Base-by-base conservation (phyloP, 306 rosid genomes). In the Prosopis cineraria region DNA sequence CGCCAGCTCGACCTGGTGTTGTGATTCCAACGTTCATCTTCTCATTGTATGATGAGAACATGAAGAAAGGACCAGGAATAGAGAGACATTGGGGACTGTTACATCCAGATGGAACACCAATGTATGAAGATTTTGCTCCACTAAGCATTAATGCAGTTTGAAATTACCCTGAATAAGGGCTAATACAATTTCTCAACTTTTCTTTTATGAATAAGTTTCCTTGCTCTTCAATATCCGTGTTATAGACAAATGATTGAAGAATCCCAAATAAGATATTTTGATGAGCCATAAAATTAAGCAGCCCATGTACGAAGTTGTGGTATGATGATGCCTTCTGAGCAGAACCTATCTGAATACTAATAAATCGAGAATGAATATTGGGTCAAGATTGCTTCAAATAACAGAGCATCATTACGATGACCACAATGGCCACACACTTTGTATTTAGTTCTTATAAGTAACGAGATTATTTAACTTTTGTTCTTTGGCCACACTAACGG, bases 41-140 rank as follows among this genome's bases (percentile, higher is more conserved):
- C 55, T 63, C 97, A 10, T 74, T 94, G 71, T 92, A 80, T 44
- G 82, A 94, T 41, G 97, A 94, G 83, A 86, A 94, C 76, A 89
- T 78, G 20, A 94, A 94, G 74, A 64, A 43, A 0, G 98, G 97
- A 0, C 79, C 81, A 0, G 93, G 87, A 33, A 89, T 84, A n/a
- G 97, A 94, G 80, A 40, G 93, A 43, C 94, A 94, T 47, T 91
- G 97, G 94, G 98, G 98, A 6, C 17, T 94, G 52, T 37, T 94
- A 36, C 68, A 75, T 22, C 76, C 85, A 0, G 79, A 94, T 5
- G 96, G 97, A 43, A 84, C 87, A 0, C 85, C 89, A 3, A 69
- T 87, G 37, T 94, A 94, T 63, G 87, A 88, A 3, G 83, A 88
- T 11, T 86, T 43, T 41, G 50, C 74, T 9, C 40, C 86, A 5